Percentiles rank a stretch among this genome's conserved stretches.
These are phyloP conservation scores for Coemansia sp. DNA, from an alignment of 192 early-diverging fungal species.

Conservation along the genomic window DNA sequence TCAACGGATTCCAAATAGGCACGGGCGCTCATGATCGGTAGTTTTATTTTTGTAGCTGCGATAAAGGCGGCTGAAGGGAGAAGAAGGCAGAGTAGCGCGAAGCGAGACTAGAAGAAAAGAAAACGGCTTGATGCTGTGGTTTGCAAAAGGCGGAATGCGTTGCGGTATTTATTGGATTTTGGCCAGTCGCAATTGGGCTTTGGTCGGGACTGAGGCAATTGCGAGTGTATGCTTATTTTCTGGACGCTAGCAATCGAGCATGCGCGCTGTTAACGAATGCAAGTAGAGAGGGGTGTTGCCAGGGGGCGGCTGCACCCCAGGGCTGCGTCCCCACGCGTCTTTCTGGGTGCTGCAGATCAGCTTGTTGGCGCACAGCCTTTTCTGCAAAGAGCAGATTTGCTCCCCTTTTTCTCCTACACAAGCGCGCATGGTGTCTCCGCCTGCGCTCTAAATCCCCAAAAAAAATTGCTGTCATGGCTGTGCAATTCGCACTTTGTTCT, in stretches of 20 bases:
- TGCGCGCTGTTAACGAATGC: neutral
- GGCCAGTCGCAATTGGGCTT: neutral
- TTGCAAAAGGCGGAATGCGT: too few species aligned
- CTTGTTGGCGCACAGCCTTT: neutral
- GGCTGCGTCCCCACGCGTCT: constrained; percentile 4
- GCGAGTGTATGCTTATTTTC: neutral
- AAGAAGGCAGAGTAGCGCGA: constrained; percentile 4
- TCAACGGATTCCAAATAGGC: neutral
- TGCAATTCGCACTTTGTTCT: too few species aligned
- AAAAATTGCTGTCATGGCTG: too few species aligned
- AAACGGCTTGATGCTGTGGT: too few species aligned
- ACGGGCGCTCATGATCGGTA: neutral
- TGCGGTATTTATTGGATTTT: too few species aligned
- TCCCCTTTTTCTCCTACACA: too few species aligned
- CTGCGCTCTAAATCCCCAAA: too few species aligned
- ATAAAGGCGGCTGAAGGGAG: neutral
- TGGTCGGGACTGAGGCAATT: neutral
- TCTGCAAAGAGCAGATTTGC: too few species aligned
- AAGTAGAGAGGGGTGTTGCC: neutral
- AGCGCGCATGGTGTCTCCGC: too few species aligned
- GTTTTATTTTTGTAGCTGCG: constrained; percentile 18
- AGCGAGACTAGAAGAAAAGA: too few species aligned
- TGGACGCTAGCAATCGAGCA: too few species aligned
- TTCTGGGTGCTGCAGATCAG: constrained; percentile 12
- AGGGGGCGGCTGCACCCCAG: constrained; percentile 1